A percentile compares a stretch with the other conserved stretches of the same genome.
Evolutionary conservation across 495 filamentous ascomycete genomes (phyloP).

Genomic region (Paragyromitra xinjiangensis): DNA sequence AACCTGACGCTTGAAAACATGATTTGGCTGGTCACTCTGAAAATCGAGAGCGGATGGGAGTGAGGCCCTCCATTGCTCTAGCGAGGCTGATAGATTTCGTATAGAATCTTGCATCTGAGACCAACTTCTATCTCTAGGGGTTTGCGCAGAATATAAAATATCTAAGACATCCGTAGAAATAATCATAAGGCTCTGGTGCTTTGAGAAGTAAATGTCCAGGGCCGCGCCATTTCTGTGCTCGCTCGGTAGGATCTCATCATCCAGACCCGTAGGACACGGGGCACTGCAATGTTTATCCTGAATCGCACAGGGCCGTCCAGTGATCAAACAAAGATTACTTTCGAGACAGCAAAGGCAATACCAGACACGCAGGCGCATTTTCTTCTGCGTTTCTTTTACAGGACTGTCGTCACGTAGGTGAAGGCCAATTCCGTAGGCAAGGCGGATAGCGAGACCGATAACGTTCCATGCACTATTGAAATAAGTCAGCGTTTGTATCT

Average conservation of each 20-base stretch:
- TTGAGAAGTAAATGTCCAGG: constrained; percentile 44
- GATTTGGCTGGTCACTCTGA: constrained; percentile 16
- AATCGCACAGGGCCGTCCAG: constrained; percentile 48
- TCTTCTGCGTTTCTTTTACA: constrained; percentile 9
- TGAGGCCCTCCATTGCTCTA: constrained; percentile 33
- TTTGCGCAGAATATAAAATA: constrained; percentile 39
- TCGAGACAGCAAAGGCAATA: constrained; percentile 53
- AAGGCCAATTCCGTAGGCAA: constrained; percentile 50
- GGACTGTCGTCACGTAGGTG: constrained; percentile 43
- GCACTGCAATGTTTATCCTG: constrained; percentile 35
- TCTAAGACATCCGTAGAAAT: constrained; percentile 41
- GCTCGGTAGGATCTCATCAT: constrained; percentile 31
- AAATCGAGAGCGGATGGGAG: constrained; percentile 44
- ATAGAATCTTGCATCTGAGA: constrained; percentile 26
- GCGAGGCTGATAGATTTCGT: neutral
- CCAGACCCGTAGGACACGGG: constrained; percentile 37
- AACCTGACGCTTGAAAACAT: constrained; percentile 40
- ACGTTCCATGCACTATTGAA: constrained; percentile 54
- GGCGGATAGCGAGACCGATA: constrained; percentile 51
- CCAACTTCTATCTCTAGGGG: constrained; percentile 25
- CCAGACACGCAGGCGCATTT: constrained; percentile 51
- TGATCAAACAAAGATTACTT: constrained; percentile 47
- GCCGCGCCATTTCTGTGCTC: constrained; percentile 1
- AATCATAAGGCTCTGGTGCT: constrained; percentile 28
- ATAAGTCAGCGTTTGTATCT: neutral